Evolutionary conservation across 2,329 filamentous ascomycete species (phyloP).

Genomic region (Trichoderma cornu-damae): DNA sequence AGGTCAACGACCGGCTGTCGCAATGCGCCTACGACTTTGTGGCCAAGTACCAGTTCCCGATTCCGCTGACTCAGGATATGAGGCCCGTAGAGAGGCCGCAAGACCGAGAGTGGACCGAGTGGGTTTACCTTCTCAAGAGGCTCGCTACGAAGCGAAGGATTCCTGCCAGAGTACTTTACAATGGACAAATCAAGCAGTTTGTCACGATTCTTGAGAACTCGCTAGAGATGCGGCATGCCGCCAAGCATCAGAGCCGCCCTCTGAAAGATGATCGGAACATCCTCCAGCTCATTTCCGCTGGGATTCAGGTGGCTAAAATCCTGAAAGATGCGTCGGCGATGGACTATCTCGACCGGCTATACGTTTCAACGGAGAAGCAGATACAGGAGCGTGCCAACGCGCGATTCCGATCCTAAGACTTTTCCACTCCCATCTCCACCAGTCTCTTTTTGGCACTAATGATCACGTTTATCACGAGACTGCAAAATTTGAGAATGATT

Average conservation of each 20-base stretch:
- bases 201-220: slow-evolving; percentile 85
- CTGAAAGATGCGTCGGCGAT: slow-evolving; percentile 78
- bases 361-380: slow-evolving; percentile 73
- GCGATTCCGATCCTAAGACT: slow-evolving; percentile 31
- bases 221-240: slow-evolving; percentile 79
- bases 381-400: slow-evolving; percentile 60
- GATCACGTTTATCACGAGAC: slow-evolving; percentile 24
- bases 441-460: slow-evolving; percentile 18
- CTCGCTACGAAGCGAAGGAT: slow-evolving; percentile 82
- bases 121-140: slow-evolving; percentile 81
- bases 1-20: slow-evolving; percentile 79
- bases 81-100: slow-evolving; percentile 67
- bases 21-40: slow-evolving; percentile 87
- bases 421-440: slow-evolving; percentile 4
- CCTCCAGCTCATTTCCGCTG: slow-evolving; percentile 79
- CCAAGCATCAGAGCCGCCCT: slow-evolving; percentile 75
- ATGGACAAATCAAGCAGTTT: slow-evolving; percentile 87
- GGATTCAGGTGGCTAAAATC: slow-evolving; percentile 82
- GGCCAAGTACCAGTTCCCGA: slow-evolving; percentile 85
- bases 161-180: slow-evolving; percentile 76
- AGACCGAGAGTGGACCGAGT: slow-evolving; percentile 86
- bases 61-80: slow-evolving; percentile 78
- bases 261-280: slow-evolving; percentile 87
- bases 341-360: slow-evolving; percentile 75
- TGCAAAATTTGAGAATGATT: slow-evolving; percentile 16